A percentile compares a stretch with the other conserved stretches of the same genome.
Evolutionary conservation across 192 early-diverging fungal genomes (phyloP).

Genomic region (Funneliformis mosseae): DNA sequence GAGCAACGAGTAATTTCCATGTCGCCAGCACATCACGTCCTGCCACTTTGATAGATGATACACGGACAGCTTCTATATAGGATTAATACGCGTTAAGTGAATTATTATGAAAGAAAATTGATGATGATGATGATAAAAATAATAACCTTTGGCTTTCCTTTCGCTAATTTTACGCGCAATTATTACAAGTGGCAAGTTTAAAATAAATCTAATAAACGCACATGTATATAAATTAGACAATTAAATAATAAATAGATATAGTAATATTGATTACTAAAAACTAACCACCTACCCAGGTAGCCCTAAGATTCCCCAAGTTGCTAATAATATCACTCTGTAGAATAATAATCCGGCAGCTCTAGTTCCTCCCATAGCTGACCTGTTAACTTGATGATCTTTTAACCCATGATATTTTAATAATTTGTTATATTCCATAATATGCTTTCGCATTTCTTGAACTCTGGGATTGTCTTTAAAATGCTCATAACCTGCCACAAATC

Average conservation of each 20-base stretch:
- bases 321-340: slow-evolving; percentile 68
- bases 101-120: neutral
- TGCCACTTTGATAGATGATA: slow-evolving; percentile 92
- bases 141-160: slow-evolving; percentile 56
- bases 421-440: slow-evolving; percentile 84
- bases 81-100: neutral
- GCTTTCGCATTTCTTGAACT: slow-evolving; percentile 76
- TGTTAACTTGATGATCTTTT: slow-evolving; percentile 94
- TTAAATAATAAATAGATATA: neutral
- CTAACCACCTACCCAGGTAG: slow-evolving; percentile 75
- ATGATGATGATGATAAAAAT: neutral
- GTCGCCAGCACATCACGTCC: slow-evolving; percentile 95
- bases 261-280: neutral
- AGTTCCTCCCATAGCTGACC: slow-evolving; percentile 66
- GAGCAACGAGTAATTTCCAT: slow-evolving; percentile 86
- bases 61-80: slow-evolving; percentile 71
- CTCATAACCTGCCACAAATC: slow-evolving; percentile 83
- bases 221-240: slow-evolving; percentile 3
- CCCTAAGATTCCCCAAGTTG: slow-evolving; percentile 73
- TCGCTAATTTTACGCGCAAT: slow-evolving; percentile 57
- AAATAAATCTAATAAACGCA: slow-evolving; percentile 44
- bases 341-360: slow-evolving; percentile 69
- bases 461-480: slow-evolving; percentile 81
- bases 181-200: slow-evolving; percentile 59
- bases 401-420: slow-evolving; percentile 91